Evolutionary conservation across 2,329 filamentous ascomycete genomes (phyloP).

Genomic region (Blastomyces gilchristii): DNA sequence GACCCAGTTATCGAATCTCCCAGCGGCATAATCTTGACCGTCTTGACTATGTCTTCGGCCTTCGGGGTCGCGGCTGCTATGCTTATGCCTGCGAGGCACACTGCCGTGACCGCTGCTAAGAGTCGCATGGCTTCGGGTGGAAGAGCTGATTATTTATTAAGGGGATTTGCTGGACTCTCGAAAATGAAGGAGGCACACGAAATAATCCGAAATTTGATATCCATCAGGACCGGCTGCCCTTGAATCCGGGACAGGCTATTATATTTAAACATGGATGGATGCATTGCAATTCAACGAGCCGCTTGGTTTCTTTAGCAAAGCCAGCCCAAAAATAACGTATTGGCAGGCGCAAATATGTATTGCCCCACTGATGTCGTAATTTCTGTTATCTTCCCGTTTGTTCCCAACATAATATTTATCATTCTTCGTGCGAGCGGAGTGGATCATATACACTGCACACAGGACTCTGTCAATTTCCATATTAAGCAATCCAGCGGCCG

Average conservation of each 20-base stretch:
- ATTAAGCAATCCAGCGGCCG: neutral
- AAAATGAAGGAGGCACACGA: neutral
- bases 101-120: neutral
- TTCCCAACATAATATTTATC: neutral
- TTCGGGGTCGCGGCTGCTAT: neutral
- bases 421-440: neutral
- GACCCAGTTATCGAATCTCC: slow-evolving; percentile 7
- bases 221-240: neutral
- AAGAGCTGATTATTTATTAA: neutral
- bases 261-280: neutral
- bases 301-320: neutral
- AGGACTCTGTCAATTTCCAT: neutral
- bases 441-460: neutral
- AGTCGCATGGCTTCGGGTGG: neutral
- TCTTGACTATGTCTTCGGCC: neutral
- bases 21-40: slow-evolving; percentile 7
- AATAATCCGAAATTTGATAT: neutral
- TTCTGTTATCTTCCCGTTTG: neutral
- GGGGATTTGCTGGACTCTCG: neutral
- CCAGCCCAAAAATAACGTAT: neutral
- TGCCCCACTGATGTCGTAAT: neutral
- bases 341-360: neutral
- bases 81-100: slow-evolving; percentile 2
- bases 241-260: neutral
- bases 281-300: neutral